Conservation (phyloP, 2,329 filamentous ascomycete species). For the Zasmidium cellare region DNA sequence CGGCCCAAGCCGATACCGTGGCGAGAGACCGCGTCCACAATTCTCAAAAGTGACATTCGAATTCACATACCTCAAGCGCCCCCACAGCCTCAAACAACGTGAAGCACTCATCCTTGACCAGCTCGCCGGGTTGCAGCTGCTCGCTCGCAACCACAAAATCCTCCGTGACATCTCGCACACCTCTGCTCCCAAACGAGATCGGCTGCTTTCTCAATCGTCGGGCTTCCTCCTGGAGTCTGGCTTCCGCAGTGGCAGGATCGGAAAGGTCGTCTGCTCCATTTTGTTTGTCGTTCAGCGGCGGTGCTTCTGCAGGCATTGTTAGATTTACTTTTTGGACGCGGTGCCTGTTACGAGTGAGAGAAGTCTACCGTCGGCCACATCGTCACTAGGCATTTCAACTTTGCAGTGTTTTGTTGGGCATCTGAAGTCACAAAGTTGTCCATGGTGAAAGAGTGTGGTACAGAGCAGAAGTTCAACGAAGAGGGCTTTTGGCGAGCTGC, state of each 20-base stretch:
- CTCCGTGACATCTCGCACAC: conserved; percentile 35
- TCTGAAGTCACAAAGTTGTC: neutral
- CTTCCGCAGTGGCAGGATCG: conserved; percentile 8
- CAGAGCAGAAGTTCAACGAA: neutral
- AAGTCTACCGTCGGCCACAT: conserved; percentile 20
- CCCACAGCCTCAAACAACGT: conserved; percentile 93
- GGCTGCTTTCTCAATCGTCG: conserved; percentile 14
- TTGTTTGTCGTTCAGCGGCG: conserved; percentile 2
- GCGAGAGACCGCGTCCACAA: too few species aligned
- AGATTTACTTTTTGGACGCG: neutral
- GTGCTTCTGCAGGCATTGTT: conserved; percentile 1
- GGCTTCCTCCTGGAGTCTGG: conserved; percentile 26
- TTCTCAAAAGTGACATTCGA: neutral
- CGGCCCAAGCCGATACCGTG: too few species aligned
- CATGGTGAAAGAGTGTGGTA: neutral
- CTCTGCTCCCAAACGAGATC: conserved; percentile 6
- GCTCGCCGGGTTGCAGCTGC: conserved; percentile 70
- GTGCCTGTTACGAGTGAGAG: too few species aligned
- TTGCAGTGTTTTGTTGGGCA: neutral
- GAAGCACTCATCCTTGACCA: conserved; percentile 92
- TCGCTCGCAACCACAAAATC: conserved; percentile 35
- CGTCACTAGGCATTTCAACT: conserved; percentile 22
- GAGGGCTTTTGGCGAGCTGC: neutral
- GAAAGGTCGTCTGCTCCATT: conserved; percentile 5
- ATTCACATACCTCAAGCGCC: conserved; percentile 63